Conservation (phyloP, 495 filamentous ascomycete species). For the Podospora conica region DNA sequence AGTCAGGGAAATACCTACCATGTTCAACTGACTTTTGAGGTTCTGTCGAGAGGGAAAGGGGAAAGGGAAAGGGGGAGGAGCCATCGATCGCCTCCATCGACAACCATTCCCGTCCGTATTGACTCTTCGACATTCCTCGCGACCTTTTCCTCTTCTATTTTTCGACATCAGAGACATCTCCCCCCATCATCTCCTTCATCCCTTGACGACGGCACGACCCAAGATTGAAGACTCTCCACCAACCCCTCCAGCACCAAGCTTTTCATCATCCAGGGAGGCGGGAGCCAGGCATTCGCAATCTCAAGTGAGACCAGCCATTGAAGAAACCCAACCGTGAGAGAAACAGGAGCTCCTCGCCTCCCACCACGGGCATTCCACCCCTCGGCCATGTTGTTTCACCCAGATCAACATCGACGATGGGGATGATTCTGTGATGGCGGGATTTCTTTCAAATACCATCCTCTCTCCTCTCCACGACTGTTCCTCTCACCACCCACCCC, state of each 20-base stretch:
- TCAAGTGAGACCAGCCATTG: constrained; percentile 6
- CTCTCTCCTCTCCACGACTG: not conserved
- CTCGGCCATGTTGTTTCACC: not conserved
- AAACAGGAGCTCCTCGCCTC: constrained; percentile 6
- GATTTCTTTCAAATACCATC: not conserved
- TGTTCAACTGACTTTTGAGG: not conserved
- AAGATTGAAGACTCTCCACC: not conserved
- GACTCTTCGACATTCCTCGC: not conserved
- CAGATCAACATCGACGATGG: not conserved
- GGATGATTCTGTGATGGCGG: not conserved
- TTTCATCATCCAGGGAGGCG: not conserved
- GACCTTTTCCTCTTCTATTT: not conserved
- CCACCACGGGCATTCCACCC: not conserved
- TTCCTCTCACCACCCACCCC: not conserved
- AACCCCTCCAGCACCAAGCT: not conserved
- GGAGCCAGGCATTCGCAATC: constrained; percentile 7
- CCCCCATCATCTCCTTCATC: not conserved
- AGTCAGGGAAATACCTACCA: not conserved
- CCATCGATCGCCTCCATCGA: not conserved
- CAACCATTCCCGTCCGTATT: not conserved
- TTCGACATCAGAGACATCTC: not conserved
- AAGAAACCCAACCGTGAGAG: not conserved
- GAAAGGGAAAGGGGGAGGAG: not conserved
- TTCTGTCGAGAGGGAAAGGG: not conserved
- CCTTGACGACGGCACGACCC: not conserved